Base-by-base conservation (phyloP, 106 monocot genomes). In the Narthecium ossifragum region DNA sequence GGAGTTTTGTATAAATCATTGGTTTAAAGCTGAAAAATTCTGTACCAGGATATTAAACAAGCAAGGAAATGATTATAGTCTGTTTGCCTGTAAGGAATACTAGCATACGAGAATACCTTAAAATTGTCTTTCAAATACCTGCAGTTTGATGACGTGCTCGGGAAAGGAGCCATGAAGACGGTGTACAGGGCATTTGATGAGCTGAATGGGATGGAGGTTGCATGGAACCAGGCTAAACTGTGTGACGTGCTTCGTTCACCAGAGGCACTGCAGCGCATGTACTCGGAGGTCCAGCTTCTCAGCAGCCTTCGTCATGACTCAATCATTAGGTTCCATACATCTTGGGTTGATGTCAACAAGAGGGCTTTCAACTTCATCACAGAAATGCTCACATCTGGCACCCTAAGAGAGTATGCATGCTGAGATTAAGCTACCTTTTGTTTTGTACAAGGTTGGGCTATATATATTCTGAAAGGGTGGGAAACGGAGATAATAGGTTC, bases 161-260 rank as follows among this genome's bases (percentile, higher is more conserved):
- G 98, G 20, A 91, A 71, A 70, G 98, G 98, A 75, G 87, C 98
- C 10, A 88, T 82, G 85, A 99, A 99, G 72, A 91, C 81, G 15
- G 98, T 99, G 82, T 91, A 90, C 76, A 73, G 87, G 31, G 98
- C 91, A 51, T 99, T 99, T 51, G 98, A 99, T 64, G 87, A 91
- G 75, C 25, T 69, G 41, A 60, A 77, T 2, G 98, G 98, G 0
- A 70, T 71, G 3, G 98, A 99, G 62, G 98, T 99, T 5, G 98
- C 98, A 1, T 99, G 98, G 98, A 99, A 99, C 66, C 91, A 91
- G 61, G 79, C 82, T 1, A 88, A 74, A 56, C 31, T 99, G 14
- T 77, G 65, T 56, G 76, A 82, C 34, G 74, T 99, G 41, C 8
- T 99, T 63, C 75, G 82, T 1, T 81, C 87, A 0, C 83, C 91